phyloP scores from a whole-genome alignment of 192 early-diverging fungal species.

The Backusella australiensis region DNA sequence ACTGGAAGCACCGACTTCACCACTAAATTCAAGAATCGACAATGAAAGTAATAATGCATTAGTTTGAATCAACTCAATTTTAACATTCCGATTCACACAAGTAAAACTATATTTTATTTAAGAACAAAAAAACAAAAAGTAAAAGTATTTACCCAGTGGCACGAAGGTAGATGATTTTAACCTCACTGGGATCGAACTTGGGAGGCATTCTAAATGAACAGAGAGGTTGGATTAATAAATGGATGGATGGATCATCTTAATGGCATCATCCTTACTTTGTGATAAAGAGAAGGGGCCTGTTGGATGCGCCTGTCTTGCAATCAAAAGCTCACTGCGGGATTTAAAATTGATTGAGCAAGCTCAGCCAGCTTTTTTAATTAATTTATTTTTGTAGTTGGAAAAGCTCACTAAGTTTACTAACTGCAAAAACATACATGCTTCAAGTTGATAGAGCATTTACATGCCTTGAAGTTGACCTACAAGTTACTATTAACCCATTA shows the following conservation, averaged over 20 bases:
- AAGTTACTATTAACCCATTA: too few species aligned
- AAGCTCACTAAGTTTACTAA: too few species aligned
- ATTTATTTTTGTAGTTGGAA: too few species aligned
- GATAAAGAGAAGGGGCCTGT: slow-evolving; percentile 13
- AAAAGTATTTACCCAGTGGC: slow-evolving; percentile 59
- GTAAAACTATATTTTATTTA: neutral
- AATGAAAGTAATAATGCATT: too few species aligned
- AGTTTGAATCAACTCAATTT: too few species aligned
- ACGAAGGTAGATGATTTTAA: slow-evolving; percentile 87
- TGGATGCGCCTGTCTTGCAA: neutral
- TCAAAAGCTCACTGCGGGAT: neutral
- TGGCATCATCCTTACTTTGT: slow-evolving; percentile 3
- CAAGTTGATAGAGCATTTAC: too few species aligned
- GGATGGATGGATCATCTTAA: slow-evolving; percentile 27
- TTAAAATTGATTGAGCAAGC: neutral
- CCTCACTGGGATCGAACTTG: slow-evolving; percentile 82
- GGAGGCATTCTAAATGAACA: slow-evolving; percentile 52
- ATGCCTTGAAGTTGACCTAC: too few species aligned
- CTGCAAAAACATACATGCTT: too few species aligned
- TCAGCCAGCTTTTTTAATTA: neutral
- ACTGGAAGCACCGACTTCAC: slow-evolving; percentile 86
- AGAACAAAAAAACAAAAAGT: slow-evolving; percentile 5
- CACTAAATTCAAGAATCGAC: slow-evolving; percentile 2
- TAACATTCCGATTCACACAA: too few species aligned
- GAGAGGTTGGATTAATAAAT: neutral